phyloP scores from a whole-genome alignment of 225 moss, liverwort and hornwort species.

The Marchantia paleacea region DNA sequence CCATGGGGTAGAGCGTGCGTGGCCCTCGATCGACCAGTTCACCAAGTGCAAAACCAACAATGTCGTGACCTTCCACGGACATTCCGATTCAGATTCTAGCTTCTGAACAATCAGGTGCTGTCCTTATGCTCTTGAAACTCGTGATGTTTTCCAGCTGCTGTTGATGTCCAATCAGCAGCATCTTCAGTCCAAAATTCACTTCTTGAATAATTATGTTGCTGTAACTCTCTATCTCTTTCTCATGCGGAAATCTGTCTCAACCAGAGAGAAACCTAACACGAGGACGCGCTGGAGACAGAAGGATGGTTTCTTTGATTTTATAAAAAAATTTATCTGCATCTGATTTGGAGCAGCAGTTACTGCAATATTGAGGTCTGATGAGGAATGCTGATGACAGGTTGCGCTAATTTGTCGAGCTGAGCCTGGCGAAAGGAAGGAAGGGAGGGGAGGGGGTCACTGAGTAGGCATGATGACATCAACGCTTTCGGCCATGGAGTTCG shows the following conservation, averaged over 20 bases:
- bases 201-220: neutral
- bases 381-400: neutral
- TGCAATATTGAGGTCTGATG: neutral
- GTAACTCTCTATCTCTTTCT: too few species aligned
- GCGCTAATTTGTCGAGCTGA: neutral
- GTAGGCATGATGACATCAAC: neutral
- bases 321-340: neutral
- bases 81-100: slow-evolving; percentile 12
- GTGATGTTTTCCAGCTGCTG: neutral
- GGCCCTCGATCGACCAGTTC: slow-evolving; percentile 6
- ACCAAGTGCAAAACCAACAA: neutral
- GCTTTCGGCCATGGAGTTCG: neutral
- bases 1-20: slow-evolving; percentile 5
- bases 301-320: neutral
- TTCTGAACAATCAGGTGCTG: neutral
- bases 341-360: neutral
- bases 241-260: too few species aligned
- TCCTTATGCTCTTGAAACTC: neutral
- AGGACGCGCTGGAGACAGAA: neutral
- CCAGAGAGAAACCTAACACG: too few species aligned
- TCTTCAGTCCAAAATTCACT: neutral
- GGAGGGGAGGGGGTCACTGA: neutral
- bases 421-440: neutral
- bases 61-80: slow-evolving; percentile 5
- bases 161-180: neutral